Evolutionary conservation across 495 filamentous ascomycete species (phyloP), one percentile per base, ranked within the genome.

Genomic region (Penicillium taxi): DNA sequence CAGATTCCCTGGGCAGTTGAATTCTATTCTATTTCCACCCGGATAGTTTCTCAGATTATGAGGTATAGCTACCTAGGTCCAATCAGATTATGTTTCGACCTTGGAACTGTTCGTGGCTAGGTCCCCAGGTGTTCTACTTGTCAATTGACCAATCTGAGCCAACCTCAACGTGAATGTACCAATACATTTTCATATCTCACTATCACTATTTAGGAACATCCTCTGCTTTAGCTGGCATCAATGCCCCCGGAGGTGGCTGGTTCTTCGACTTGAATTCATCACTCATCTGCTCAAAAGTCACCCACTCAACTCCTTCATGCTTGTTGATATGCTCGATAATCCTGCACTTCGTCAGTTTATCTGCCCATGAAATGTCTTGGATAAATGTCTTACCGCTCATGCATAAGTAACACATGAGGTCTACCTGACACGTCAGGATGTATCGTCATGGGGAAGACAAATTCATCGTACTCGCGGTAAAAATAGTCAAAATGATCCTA

Each of bases 271-370:
- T 80, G 52, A 82, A 82, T 27, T 82, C 75, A 49, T 80, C 78
- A 9, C 68, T 73, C 60, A 84, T 81, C 48, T 80, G 68, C 39
- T 75, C 80, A 52, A 86, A 77, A 5, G 78, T 83, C 47, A 82
- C 72, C 79, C 79, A 86, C 48, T 85, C 78, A 13, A 85, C 76
- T 3, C 82, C 26, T 13, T 83, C 80, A 37, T 84, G 81, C 33
- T 71, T 72, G 38, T 83, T 83, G 46, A 85, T 80, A 41, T 82
- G 70, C 42, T 84, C 80, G 41, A 86, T 84, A 37, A 83, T 68
- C 29, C 69, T 74, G 38, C 20, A 23, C 2, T 11, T 1, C 15
- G 9, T 41, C 18, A 17, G 34, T 32, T 32, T 34, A 33, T 32
- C 18, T 36, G 21, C 27, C 12, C n/a, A n/a, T n/a, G n/a, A n/a